Evolutionary conservation across 495 filamentous ascomycete genomes (phyloP).

Genomic region (Friedmanniomyces simplex): DNA sequence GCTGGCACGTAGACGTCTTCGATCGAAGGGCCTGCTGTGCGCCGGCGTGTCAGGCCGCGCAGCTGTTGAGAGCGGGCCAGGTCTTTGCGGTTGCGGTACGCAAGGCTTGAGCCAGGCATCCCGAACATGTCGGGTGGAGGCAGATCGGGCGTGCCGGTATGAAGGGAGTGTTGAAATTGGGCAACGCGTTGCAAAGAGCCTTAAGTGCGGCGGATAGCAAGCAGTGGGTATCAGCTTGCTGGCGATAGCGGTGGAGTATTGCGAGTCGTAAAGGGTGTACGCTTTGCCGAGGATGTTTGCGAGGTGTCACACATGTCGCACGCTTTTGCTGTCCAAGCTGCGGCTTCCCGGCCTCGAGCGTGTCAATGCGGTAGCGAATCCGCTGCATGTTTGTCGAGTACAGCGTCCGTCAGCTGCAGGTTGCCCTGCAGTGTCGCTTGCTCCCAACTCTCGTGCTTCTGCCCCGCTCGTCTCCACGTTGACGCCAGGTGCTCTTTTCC

Average conservation of each 20-base stretch:
- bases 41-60: not conserved
- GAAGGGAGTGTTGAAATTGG: not conserved
- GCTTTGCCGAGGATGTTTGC: not conserved
- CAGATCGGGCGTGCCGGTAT: not conserved
- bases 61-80: not conserved
- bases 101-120: not conserved
- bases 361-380: not conserved
- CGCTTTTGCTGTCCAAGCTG: not conserved
- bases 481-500: no score
- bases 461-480: no score
- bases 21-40: not conserved
- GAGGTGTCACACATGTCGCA: not conserved
- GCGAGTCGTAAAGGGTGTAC: not conserved
- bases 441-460: no score
- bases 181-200: not conserved
- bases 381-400: not conserved
- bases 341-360: not conserved
- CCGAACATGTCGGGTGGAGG: not conserved
- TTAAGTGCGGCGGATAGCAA: not conserved
- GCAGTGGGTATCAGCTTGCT: not conserved
- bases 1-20: not conserved
- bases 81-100: not conserved
- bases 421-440: not conserved
- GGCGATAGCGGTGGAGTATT: no score
- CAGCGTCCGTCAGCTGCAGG: not conserved